Base-by-base conservation (phyloP, 2,329 filamentous ascomycete species). In the Fusarium aywerte region DNA sequence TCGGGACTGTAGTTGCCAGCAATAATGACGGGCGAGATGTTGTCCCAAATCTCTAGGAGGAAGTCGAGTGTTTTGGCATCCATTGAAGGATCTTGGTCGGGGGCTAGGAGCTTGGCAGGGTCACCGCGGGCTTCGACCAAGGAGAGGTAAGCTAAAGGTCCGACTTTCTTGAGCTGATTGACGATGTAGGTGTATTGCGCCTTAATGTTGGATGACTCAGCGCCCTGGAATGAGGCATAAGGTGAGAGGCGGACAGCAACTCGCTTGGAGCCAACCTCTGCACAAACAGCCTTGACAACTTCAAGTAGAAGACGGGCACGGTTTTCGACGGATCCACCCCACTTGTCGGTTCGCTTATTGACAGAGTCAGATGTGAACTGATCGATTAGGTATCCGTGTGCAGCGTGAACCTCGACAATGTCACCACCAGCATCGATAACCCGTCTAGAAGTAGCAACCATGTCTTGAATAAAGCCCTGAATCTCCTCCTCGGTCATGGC, bases 361-460 rank as follows among this genome's bases (percentile, higher is more conserved):
- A 74, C 56, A 0, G 62, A 62, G 42, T 75, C 71, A 0, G 79
- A 84, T 3, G 85, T 78, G 74, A 89, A 90, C 42, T 88, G 85
- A 50, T 87, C 69, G 8, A 87, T 76, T 3, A 90, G 74, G 66
- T 88, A 89, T 1, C 85, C 84, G 45, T 87, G 85, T 4, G 83
- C 83, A 0, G 44, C 63, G 7, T 66, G 63, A 2, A 66, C 43
- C 42, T 66, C 63, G 7, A 67, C 53, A 1, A 44, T 44, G 7
- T 66, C 63, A 4, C 63, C 63, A 1, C 63, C 63, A 21, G 63
- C 63, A 8, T 51, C 29, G 4, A 66, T 27, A 6, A 66, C 63
- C 0, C 63, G 50, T 4, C 39, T 18, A 9, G 63, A 23, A 15
- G 63, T 67, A 1, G 49, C 63, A 5, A 66, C 62, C 8, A 66